A percentile compares a stretch with the other conserved stretches of the same genome.
phyloP scores from a whole-genome alignment of 148 eudicot genomes.

The Chenopodium suecicum region DNA sequence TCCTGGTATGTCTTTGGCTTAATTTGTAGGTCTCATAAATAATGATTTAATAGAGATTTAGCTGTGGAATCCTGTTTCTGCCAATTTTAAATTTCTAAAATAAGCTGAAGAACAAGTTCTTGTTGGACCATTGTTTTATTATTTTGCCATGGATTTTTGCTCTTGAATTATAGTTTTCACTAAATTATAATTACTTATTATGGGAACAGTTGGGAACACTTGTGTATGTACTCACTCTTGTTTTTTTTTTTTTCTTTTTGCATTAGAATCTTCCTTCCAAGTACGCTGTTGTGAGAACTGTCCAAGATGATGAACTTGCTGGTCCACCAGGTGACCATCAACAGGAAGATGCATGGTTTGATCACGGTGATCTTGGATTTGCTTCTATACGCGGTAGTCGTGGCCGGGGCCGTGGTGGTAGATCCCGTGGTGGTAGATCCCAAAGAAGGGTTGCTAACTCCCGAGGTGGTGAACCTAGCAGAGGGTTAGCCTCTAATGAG shows the following conservation, averaged over 20 bases:
- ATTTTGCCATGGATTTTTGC: not conserved
- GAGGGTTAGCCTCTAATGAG: constrained; percentile 30
- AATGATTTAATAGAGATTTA: not conserved
- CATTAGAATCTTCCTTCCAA: constrained; percentile 54
- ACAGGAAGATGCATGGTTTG: constrained; percentile 43
- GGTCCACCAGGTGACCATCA: constrained; percentile 27
- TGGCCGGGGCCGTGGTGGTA: constrained; percentile 48
- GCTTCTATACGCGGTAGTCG: constrained; percentile 36
- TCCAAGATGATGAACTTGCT: constrained; percentile 40
- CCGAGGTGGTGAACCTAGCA: constrained; percentile 30
- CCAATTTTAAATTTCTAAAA: not conserved
- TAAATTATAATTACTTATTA: not conserved
- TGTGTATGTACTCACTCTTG: not conserved
- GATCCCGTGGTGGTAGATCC: constrained; percentile 60
- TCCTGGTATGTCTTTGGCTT: constrained; percentile 45
- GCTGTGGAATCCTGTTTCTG: not conserved
- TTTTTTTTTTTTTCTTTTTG: constrained; percentile 16
- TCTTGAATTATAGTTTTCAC: not conserved
- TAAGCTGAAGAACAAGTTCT: no score
- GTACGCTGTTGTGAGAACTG: constrained; percentile 36
- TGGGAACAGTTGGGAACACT: not conserved
- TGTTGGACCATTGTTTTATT: not conserved
- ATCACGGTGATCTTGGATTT: constrained; percentile 30
- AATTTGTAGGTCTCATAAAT: not conserved
- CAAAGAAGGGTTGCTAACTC: constrained; percentile 47